Evolutionary conservation across 1,139 yeast species (phyloP), one percentile per base, ranked within the genome.

Genomic region (Saccharomyces hybrid): DNA sequence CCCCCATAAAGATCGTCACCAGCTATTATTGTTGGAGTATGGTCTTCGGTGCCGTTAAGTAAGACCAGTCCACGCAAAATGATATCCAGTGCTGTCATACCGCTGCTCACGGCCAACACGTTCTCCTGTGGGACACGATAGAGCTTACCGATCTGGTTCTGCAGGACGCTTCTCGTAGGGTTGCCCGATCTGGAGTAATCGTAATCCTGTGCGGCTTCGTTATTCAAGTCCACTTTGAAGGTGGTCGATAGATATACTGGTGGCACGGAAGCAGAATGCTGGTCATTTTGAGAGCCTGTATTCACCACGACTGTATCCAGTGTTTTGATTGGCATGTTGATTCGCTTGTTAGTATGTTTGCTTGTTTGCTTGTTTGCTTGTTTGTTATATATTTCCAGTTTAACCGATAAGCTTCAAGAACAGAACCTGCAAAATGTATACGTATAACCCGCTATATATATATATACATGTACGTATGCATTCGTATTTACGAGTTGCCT

Each of bases 1-100:
- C 97, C 97, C 52, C 97, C 97, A 69, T 90, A 90, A 62, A 90
- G 78, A 68, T 90, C 97, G 67, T 88, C 95, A 53, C 97, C 97
- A 5, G 97, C 96, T 61, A 90, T 81, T 41, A 90, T 60, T 25
- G 64, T 59, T 4, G 66, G 66, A 42, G 56, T 57, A 41, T 58
- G 58, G 8, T 50, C 23, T 52, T 53, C 3, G 57, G 51, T 48
- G 51, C 57, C 27, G 54, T 54, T 86, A 69, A 87, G 49, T 9
- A 50, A 14, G 93, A 34, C 95, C 89, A 7, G 93, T 87, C 59
- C 76, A 75, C 64, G 78, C 58, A 87, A 73, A 55, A 90, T 86
- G 31, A 89, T 93, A 68, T 90, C 97, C 59, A 88, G 76, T 57
- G 96, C 90, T 7, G 95, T 87, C 97, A 90, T 90, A 31, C 97